A percentile compares a stretch with the other conserved stretches of the same genome.
Evolutionary conservation across 2,329 filamentous ascomycete species (phyloP).

Genomic region (Tothia fuscella): DNA sequence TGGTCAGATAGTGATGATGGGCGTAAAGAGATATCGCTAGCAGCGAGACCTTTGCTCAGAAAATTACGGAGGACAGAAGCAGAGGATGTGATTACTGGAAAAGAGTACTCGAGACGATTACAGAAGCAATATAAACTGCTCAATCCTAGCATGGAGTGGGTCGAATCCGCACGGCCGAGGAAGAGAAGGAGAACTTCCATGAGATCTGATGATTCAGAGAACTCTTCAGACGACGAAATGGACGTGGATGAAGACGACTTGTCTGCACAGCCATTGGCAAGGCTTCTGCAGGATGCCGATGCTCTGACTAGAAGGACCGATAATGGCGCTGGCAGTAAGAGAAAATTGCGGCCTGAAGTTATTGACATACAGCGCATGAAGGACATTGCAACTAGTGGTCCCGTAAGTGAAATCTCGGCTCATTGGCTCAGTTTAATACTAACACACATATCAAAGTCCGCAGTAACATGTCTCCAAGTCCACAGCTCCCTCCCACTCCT

Average conservation of each 20-base stretch:
- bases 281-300: constrained; percentile 44
- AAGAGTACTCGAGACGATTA: constrained; percentile 71
- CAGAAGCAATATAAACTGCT: constrained; percentile 57
- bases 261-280: constrained; percentile 9
- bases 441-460: constrained; percentile 34
- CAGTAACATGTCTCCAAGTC: constrained; percentile 75
- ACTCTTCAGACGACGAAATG: constrained; percentile 36
- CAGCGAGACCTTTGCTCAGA: constrained; percentile 59
- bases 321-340: constrained; percentile 40
- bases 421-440: background rate
- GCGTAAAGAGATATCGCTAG: constrained; percentile 69
- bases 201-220: constrained; percentile 14
- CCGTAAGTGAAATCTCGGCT: constrained; percentile 32
- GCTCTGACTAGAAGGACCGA: constrained; percentile 44
- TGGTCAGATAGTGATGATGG: constrained; percentile 98
- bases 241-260: constrained; percentile 29
- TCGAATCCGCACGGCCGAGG: constrained; percentile 30
- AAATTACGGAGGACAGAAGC: constrained; percentile 71
- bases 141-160: constrained; percentile 52
- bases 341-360: constrained; percentile 72
- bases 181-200: constrained; percentile 36
- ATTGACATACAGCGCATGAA: constrained; percentile 83
- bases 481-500: constrained; percentile 82
- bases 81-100: constrained; percentile 77
- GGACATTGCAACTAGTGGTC: constrained; percentile 69